Evolutionary conservation across 768 basidiomycete genomes (phyloP).

Genomic region (Pleurotus ostreatus): DNA sequence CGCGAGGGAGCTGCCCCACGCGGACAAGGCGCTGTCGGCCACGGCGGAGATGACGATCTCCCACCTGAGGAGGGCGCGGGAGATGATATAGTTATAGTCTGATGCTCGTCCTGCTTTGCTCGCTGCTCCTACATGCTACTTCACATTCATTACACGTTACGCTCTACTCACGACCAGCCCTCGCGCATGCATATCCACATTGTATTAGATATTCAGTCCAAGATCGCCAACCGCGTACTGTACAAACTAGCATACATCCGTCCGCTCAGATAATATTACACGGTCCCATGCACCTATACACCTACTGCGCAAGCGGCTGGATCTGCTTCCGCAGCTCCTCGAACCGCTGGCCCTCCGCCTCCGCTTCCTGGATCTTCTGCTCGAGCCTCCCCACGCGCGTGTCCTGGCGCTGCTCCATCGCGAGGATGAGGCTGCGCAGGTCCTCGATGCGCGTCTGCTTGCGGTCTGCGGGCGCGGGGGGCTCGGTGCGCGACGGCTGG

Average conservation of each 20-base stretch:
- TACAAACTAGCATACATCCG: background rate
- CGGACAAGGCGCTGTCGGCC: constrained; percentile 17
- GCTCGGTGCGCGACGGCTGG: constrained; percentile 10
- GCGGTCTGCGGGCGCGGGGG: constrained; percentile 19
- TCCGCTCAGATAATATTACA: background rate
- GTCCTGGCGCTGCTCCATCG: constrained; percentile 73
- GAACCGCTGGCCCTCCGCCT: constrained; percentile 51
- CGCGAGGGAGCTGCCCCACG: constrained; percentile 12
- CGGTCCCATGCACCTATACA: background rate
- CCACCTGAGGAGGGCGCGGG: constrained; percentile 35
- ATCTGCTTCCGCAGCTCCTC: constrained; percentile 44
- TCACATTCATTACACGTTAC: no score
- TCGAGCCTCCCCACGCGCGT: constrained; percentile 56
- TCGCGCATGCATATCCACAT: background rate
- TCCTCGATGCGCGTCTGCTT: constrained; percentile 64
- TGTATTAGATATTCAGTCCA: background rate
- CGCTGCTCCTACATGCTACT: no score
- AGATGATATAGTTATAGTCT: constrained; percentile 22
- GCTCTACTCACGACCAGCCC: no score
- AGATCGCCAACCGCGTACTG: background rate
- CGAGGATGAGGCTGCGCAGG: constrained; percentile 61
- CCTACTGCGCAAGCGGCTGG: background rate
- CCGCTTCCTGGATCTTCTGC: constrained; percentile 58
- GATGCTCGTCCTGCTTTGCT: background rate
- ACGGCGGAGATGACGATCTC: constrained; percentile 36